phyloP scores from a whole-genome alignment of 352 stramenopile species.

The Phytopythium aichiense region DNA sequence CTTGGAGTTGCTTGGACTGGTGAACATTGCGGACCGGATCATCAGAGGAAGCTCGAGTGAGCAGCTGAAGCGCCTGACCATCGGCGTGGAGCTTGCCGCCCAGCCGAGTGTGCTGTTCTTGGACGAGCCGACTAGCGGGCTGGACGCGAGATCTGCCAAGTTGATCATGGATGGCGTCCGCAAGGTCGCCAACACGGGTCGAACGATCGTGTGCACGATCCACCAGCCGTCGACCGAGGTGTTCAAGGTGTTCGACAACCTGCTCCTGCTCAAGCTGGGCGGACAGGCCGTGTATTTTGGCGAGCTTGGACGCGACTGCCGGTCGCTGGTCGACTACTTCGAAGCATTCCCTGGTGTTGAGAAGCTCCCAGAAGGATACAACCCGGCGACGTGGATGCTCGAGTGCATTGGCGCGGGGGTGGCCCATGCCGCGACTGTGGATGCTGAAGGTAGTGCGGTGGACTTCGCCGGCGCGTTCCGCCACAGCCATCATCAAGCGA shows the following conservation, averaged over 20 bases:
- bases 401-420: constrained; percentile 52
- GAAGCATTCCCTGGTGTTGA: constrained; percentile 18
- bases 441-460: background rate
- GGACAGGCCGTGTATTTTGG: constrained; percentile 40
- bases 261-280: constrained; percentile 58
- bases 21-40: constrained; percentile 25
- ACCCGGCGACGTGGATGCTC: constrained; percentile 89
- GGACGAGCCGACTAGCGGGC: constrained; percentile 86
- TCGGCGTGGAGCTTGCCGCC: constrained; percentile 86
- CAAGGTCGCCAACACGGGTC: constrained; percentile 71
- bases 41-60: constrained; percentile 27
- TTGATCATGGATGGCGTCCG: constrained; percentile 84
- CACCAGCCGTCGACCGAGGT: constrained; percentile 89
- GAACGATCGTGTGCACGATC: constrained; percentile 89
- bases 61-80: constrained; percentile 43
- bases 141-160: constrained; percentile 86
- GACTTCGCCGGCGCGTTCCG: constrained; percentile 28
- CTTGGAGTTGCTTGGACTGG: constrained; percentile 30
- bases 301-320: constrained; percentile 17
- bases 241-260: constrained; percentile 77
- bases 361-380: constrained; percentile 61
- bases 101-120: constrained; percentile 79
- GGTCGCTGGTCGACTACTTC: constrained; percentile 26
- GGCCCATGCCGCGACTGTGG: background rate
- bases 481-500: constrained; percentile 10